Conservation (phyloP, 2,329 filamentous ascomycete genomes). For the Aspergillus fijiensis region DNA sequence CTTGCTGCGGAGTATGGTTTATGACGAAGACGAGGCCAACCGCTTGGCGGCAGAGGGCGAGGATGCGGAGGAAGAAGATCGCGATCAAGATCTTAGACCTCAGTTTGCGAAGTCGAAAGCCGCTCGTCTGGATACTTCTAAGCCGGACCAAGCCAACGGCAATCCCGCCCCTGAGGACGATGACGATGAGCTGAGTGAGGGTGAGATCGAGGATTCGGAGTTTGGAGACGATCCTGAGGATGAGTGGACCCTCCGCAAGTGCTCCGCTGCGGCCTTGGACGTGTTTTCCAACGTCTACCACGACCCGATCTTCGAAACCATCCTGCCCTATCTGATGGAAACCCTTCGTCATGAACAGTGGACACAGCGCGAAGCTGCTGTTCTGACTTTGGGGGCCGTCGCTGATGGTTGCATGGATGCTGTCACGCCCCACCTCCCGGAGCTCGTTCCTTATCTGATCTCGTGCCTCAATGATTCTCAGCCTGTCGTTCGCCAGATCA, state of each 20-base stretch:
- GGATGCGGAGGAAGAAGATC: slow-evolving; percentile 89
- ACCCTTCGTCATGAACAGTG: slow-evolving; percentile 87
- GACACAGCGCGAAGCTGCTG: slow-evolving; percentile 89
- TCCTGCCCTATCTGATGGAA: slow-evolving; percentile 86
- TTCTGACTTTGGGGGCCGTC: slow-evolving; percentile 89
- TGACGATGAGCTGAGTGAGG: slow-evolving; percentile 80
- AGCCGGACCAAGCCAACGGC: slow-evolving; percentile 42
- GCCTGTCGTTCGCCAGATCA: slow-evolving; percentile 92
- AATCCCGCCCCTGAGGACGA: slow-evolving; percentile 53
- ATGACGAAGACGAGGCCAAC: slow-evolving; percentile 88
- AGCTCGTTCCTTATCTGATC: slow-evolving; percentile 87
- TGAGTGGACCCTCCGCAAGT: slow-evolving; percentile 93
- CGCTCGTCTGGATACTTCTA: slow-evolving; percentile 58
- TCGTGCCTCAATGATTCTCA: slow-evolving; percentile 79
- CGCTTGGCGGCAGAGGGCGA: slow-evolving; percentile 79
- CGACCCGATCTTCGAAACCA: slow-evolving; percentile 82
- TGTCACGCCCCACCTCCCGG: slow-evolving; percentile 84
- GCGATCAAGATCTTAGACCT: slow-evolving; percentile 86
- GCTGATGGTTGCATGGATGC: slow-evolving; percentile 91
- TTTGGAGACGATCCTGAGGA: slow-evolving; percentile 77
- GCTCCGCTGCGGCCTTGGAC: slow-evolving; percentile 91
- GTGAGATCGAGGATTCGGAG: slow-evolving; percentile 76
- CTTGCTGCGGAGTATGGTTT: slow-evolving; percentile 91
- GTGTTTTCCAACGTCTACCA: slow-evolving; percentile 91
- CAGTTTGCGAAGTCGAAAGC: slow-evolving; percentile 75